phyloP scores from a whole-genome alignment of 805 yeast species.

The Myxozyma vanderwaltii region DNA sequence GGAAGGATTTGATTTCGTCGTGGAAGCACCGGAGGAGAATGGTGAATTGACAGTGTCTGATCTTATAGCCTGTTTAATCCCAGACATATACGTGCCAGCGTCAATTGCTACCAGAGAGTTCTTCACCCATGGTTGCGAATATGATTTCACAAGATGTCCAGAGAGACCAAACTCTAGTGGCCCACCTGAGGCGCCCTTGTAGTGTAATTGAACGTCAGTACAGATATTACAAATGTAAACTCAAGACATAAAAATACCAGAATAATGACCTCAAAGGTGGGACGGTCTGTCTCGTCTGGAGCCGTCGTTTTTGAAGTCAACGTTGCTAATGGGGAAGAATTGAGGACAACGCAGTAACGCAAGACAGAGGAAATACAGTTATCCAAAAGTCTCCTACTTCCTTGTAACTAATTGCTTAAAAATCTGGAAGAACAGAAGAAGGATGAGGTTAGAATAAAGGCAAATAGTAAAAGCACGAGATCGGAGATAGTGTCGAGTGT shows the following conservation, averaged over 20 bases:
- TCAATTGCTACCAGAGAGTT: slow-evolving; percentile 62
- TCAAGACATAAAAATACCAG: too few species aligned
- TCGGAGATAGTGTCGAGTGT: too few species aligned
- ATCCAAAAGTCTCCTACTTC: too few species aligned
- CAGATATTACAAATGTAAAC: too few species aligned
- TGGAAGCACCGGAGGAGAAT: neutral
- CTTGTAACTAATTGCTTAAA: too few species aligned
- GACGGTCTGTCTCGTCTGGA: slow-evolving; percentile 11
- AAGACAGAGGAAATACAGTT: neutral
- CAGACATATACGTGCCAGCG: slow-evolving; percentile 74
- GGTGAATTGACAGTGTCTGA: neutral
- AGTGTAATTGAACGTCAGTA: too few species aligned
- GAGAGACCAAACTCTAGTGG: slow-evolving; percentile 75
- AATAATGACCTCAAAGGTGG: slow-evolving; percentile 38
- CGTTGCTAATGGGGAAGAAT: neutral
- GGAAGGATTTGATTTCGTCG: neutral
- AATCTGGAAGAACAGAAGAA: too few species aligned
- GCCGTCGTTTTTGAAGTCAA: slow-evolving; percentile 5
- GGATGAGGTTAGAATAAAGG: too few species aligned
- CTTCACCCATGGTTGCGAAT: slow-evolving; percentile 48
- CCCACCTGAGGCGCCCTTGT: slow-evolving; percentile 84
- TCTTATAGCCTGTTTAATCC: slow-evolving; percentile 50
- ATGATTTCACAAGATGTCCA: slow-evolving; percentile 65
- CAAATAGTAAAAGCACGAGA: too few species aligned
- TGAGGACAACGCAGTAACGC: neutral